Evolutionary conservation across 495 filamentous ascomycete species (phyloP), one percentile per base, ranked within the genome.

Genomic region (Mycothermus thermophilus): DNA sequence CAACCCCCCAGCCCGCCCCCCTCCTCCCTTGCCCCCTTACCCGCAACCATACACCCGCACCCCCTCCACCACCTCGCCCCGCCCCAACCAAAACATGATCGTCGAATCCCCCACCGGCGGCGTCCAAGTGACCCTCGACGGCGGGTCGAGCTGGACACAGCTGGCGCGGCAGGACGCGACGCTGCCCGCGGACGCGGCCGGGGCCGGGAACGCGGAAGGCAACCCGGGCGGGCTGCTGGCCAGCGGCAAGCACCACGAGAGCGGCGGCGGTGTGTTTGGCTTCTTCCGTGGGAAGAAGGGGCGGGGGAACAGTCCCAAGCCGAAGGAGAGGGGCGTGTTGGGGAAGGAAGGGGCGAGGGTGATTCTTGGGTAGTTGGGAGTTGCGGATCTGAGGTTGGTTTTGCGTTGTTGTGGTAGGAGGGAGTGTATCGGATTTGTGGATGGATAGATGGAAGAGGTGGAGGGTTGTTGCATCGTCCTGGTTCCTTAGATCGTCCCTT

Each of bases 271-370:
- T 25, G 86, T 96, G 72, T 74, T 97, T 30, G 82, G 85, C 3
- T 90, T 97, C 54, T 64, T 95, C 36, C 77, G 67, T 24, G 67
- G 87, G 38, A 92, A 90, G 64, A 93, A 82, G 65, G 86, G 86
- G 4, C 69, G 90, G 26, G 84, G 85, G 31, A 73, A 80, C 50
- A 94, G 87, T 51, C 90, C 90, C 7, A 94, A 93, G 58, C 87
- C 87, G 27, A 84, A 83, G 54, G 90, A 97, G 52, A 67, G 83
- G 12, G 90, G 90, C 32, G 87, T 97, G 30, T 52, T 97, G 41
- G 92, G 90, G 35, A 94, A 94, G 50, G 90, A 97, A 51, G 90
- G 90, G 5, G 86, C 90, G 13, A 69, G 90, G 47, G 77, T 84
- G 19, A 64, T 84, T 24, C 69, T 83, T 31, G 63, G 67, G 46